A percentile compares a stretch with the other conserved stretches of the same genome.
Evolutionary conservation across 2,329 filamentous ascomycete species (phyloP).

Genomic region (Pezizomycotina sp.): DNA sequence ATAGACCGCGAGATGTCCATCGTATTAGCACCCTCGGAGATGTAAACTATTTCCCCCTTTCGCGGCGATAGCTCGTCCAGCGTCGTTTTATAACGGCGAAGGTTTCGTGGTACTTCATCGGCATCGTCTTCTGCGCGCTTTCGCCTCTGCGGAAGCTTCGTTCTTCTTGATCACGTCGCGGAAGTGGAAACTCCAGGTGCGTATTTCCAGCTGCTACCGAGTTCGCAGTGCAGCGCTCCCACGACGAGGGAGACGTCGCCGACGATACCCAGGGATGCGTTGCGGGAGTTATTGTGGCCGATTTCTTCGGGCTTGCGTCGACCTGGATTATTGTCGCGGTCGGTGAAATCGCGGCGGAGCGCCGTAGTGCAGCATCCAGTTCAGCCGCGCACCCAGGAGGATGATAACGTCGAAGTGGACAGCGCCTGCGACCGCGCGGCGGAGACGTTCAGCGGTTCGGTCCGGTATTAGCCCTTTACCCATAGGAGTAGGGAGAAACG

Average conservation of each 20-base stretch:
- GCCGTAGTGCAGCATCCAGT: constrained; percentile 44
- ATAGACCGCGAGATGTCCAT: constrained; percentile 44
- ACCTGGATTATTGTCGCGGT: constrained; percentile 39
- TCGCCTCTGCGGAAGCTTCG: constrained; percentile 30
- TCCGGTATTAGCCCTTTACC: constrained; percentile 42
- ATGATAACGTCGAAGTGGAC: constrained; percentile 43
- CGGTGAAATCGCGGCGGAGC: constrained; percentile 38
- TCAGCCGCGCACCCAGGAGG: constrained; percentile 39
- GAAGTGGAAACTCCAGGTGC: constrained; percentile 28
- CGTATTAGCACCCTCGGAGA: constrained; percentile 43
- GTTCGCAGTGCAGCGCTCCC: constrained; percentile 32
- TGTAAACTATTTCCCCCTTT: constrained; percentile 37
- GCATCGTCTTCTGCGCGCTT: constrained; percentile 28
- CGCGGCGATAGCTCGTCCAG: constrained; percentile 34
- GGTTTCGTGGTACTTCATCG: constrained; percentile 34
- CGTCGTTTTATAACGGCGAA: constrained; percentile 38
- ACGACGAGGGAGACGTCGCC: constrained; percentile 38
- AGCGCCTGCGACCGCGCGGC: constrained; percentile 38
- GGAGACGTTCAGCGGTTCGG: constrained; percentile 36
- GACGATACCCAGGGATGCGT: constrained; percentile 35
- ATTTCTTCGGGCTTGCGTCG: constrained; percentile 39
- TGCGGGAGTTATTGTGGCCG: constrained; percentile 36
- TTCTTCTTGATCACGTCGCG: constrained; percentile 33
- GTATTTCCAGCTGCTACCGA: constrained; percentile 27
- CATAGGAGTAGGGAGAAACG: constrained; percentile 43